Evolutionary conservation across 1,284 basidiomycete species (phyloP).

Genomic region (Meira miltonrushii): DNA sequence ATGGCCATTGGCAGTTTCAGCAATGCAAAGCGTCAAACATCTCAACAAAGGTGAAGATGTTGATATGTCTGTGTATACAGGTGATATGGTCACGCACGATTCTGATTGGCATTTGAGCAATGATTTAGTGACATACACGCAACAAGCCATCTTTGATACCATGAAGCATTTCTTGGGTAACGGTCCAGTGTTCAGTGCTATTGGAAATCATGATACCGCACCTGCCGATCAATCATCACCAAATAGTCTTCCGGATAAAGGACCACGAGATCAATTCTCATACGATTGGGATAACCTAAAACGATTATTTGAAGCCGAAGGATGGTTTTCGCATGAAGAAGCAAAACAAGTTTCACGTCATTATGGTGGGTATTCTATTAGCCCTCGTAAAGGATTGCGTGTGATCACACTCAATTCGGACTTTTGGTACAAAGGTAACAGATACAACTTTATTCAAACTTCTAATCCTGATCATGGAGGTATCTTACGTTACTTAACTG

Average conservation of each 20-base stretch:
- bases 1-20: slow-evolving; percentile 62
- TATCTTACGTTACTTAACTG: slow-evolving; percentile 71
- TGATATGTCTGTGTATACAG: slow-evolving; percentile 67
- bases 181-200: slow-evolving; percentile 44
- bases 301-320: slow-evolving; percentile 53
- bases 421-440: slow-evolving; percentile 55
- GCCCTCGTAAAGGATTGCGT: slow-evolving; percentile 64
- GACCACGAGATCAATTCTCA: slow-evolving; percentile 32
- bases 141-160: slow-evolving; percentile 44
- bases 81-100: slow-evolving; percentile 64
- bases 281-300: slow-evolving; percentile 50
- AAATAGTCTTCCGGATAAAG: slow-evolving; percentile 25
- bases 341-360: slow-evolving; percentile 64
- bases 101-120: slow-evolving; percentile 39
- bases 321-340: slow-evolving; percentile 65
- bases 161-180: slow-evolving; percentile 32
- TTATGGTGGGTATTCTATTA: slow-evolving; percentile 70
- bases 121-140: slow-evolving; percentile 45
- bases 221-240: slow-evolving; percentile 40
- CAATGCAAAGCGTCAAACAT: slow-evolving; percentile 65
- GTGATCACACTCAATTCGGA: slow-evolving; percentile 74
- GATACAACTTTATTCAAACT: slow-evolving; percentile 72
- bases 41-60: slow-evolving; percentile 64
- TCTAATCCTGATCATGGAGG: slow-evolving; percentile 67
- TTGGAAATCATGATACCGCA: slow-evolving; percentile 50